These are phyloP conservation scores for Darksidea phi DNA, from an alignment of 495 filamentous ascomycete genomes.

Conservation along the genomic window DNA sequence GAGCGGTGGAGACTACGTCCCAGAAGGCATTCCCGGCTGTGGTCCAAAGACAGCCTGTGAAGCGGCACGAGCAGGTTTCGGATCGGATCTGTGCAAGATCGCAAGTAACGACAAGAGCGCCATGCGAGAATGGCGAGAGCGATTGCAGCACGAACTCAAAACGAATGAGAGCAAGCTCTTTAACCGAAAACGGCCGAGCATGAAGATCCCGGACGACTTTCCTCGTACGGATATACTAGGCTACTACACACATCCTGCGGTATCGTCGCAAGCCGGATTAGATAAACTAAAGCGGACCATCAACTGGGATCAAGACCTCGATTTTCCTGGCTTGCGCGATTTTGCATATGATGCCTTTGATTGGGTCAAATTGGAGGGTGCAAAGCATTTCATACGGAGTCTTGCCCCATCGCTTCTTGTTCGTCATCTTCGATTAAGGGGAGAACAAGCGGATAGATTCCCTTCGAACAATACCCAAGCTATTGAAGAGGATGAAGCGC, in stretches of 20 bases:
- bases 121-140: slow-evolving; percentile 69
- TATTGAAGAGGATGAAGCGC: slow-evolving; percentile 47
- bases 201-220: slow-evolving; percentile 78
- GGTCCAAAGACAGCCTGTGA: slow-evolving; percentile 85
- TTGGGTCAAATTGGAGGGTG: slow-evolving; percentile 75
- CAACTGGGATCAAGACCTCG: slow-evolving; percentile 63
- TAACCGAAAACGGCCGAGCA: slow-evolving; percentile 64
- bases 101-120: slow-evolving; percentile 42
- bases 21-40: slow-evolving; percentile 82
- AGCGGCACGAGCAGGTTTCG: slow-evolving; percentile 86
- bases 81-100: slow-evolving; percentile 68
- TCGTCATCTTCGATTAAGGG: slow-evolving; percentile 55
- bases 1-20: slow-evolving; percentile 93
- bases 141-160: slow-evolving; percentile 69
- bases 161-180: slow-evolving; percentile 87
- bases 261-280: slow-evolving; percentile 65
- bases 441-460: slow-evolving; percentile 14
- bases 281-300: slow-evolving; percentile 55
- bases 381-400: slow-evolving; percentile 78
- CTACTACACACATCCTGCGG: slow-evolving; percentile 81
- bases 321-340: slow-evolving; percentile 64
- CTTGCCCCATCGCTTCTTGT: slow-evolving; percentile 76
- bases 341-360: slow-evolving; percentile 81
- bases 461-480: slow-evolving; percentile 42
- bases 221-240: slow-evolving; percentile 74